Evolutionary conservation across 192 early-diverging fungal genomes (phyloP).

Genomic region (Backusella morwellensis): DNA sequence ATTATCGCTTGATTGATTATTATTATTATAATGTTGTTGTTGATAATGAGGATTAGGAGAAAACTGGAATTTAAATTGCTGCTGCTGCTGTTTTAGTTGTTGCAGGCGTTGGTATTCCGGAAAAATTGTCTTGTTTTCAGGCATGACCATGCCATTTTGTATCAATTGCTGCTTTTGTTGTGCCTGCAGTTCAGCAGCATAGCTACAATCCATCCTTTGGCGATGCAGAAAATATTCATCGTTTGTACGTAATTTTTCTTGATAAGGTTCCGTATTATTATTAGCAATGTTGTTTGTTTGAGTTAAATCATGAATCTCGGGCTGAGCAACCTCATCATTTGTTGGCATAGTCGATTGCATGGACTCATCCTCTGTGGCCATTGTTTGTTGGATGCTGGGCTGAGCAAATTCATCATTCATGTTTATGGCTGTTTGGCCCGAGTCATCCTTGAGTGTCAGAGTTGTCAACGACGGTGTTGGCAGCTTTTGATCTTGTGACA

Average conservation of each 20-base stretch:
- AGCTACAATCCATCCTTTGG: background rate
- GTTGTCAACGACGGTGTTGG: background rate
- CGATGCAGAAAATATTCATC: background rate
- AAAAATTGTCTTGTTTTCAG: background rate
- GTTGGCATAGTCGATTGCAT: background rate
- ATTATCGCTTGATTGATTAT: background rate
- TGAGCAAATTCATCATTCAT: background rate
- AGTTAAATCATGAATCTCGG: background rate
- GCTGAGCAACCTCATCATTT: background rate
- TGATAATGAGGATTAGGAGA: background rate
- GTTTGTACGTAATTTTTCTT: background rate
- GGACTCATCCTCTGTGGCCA: background rate
- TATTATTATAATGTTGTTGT: background rate
- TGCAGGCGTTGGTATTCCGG: background rate
- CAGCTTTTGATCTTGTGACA: background rate
- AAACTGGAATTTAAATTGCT: background rate
- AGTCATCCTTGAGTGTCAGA: background rate
- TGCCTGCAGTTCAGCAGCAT: background rate
- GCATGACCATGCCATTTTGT: background rate
- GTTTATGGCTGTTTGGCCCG: background rate
- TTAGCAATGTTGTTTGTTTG: background rate
- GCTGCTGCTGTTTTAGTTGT: background rate
- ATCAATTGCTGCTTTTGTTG: background rate
- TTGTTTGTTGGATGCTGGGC: background rate
- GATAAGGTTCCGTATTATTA: background rate